phyloP scores from a whole-genome alignment of 768 basidiomycete species.

The Tylopilus sp. region DNA sequence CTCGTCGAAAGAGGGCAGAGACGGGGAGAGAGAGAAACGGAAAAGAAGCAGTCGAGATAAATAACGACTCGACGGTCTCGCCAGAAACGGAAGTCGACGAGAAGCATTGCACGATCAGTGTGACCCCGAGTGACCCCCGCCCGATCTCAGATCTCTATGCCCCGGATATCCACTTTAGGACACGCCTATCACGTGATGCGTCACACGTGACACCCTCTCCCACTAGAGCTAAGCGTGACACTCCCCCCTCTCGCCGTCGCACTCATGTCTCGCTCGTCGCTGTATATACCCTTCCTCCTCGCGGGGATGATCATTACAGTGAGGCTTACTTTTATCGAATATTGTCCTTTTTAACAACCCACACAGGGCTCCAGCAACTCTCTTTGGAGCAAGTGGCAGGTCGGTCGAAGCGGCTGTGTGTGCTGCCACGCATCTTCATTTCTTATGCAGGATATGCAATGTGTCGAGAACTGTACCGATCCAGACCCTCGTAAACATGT shows the following conservation, averaged over 20 bases:
- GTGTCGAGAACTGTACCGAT: slow-evolving; percentile 86
- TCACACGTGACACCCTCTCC: slow-evolving; percentile 18
- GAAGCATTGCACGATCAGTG: slow-evolving; percentile 28
- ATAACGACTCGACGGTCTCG: slow-evolving; percentile 23
- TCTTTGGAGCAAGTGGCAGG: slow-evolving; percentile 84
- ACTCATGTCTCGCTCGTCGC: slow-evolving; percentile 56
- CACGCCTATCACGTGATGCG: slow-evolving; percentile 15
- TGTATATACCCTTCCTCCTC: slow-evolving; percentile 77
- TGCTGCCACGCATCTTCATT: neutral
- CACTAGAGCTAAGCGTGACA: slow-evolving; percentile 5
- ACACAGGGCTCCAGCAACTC: slow-evolving; percentile 74
- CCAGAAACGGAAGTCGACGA: slow-evolving; percentile 28
- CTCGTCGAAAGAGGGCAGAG: slow-evolving; percentile 7
- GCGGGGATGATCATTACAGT: slow-evolving; percentile 92
- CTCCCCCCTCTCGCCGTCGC: neutral
- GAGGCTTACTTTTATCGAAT: slow-evolving; percentile 6
- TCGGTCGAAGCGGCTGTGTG: slow-evolving; percentile 18
- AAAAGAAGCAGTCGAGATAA: slow-evolving; percentile 34
- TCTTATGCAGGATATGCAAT: slow-evolving; percentile 84
- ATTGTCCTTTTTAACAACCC: slow-evolving; percentile 1
- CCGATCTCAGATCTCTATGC: slow-evolving; percentile 26
- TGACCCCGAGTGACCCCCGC: slow-evolving; percentile 22
- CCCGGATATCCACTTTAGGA: neutral
- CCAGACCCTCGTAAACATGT: slow-evolving; percentile 58
- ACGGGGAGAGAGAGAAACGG: slow-evolving; percentile 16